Evolutionary conservation across 2,329 filamentous ascomycete genomes (phyloP).

Genomic region (Clarireedia hainanense): DNA sequence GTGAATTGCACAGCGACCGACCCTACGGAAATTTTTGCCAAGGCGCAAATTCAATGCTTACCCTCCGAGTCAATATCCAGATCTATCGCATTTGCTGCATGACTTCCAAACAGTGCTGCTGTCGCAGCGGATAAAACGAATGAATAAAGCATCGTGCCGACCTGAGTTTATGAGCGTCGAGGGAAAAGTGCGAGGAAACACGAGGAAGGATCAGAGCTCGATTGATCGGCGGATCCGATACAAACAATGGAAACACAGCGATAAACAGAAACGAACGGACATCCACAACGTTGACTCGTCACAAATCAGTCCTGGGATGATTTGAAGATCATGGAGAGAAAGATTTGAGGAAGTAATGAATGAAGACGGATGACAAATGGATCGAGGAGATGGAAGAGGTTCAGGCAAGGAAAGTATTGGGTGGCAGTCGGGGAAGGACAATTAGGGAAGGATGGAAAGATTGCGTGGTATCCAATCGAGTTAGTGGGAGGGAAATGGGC

Average conservation of each 20-base stretch:
- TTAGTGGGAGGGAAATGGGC: too few species aligned
- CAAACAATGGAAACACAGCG: background rate
- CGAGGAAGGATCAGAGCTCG: background rate
- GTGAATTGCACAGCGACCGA: background rate
- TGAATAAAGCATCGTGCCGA: slow-evolving; percentile 18
- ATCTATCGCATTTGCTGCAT: slow-evolving; percentile 29
- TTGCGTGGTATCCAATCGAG: background rate
- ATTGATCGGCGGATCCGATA: background rate
- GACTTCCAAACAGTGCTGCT: slow-evolving; percentile 18
- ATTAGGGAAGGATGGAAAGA: background rate
- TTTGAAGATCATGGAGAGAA: background rate
- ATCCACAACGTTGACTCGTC: slow-evolving; percentile 9
- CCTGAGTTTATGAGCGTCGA: background rate
- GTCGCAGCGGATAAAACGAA: slow-evolving; percentile 19
- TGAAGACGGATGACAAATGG: background rate
- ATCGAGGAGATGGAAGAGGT: background rate
- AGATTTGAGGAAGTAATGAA: background rate
- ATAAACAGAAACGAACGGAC: slow-evolving; percentile 14
- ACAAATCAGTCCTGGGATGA: background rate
- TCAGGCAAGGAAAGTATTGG: background rate
- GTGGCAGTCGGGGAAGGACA: too few species aligned
- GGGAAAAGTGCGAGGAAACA: background rate
- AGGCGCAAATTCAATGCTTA: slow-evolving; percentile 9
- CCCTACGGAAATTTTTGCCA: background rate
- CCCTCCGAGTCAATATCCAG: slow-evolving; percentile 23